Base-by-base conservation (phyloP, 345 rosid genomes). In the Moricandia moricandioides region DNA sequence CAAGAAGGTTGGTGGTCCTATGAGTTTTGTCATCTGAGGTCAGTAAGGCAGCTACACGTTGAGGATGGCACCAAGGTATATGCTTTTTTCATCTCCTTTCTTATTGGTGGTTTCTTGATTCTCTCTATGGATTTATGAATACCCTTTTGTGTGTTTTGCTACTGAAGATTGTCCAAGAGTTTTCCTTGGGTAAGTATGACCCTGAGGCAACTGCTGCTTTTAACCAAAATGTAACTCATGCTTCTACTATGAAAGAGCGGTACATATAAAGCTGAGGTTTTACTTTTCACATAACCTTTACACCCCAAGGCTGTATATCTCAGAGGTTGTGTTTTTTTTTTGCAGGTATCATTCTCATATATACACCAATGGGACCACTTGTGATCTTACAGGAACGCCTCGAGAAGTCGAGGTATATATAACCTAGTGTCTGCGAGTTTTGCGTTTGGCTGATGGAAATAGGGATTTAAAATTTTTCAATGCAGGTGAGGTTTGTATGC, bases 1-100 rank as follows among this genome's bases (percentile, higher is more conserved):
- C 97, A 92, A 91, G 99, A 92, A 69, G 97, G 96, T 84, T 95
- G 99, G 99, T 92, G 99, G 97, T 85, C 93, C 7, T 95, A 92
- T 79, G 97, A 92, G 78, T 90, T 92, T 81, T 95, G 99, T 85
- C 88, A 88, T 74, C 84, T 80, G 45, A 75, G 73, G 70, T 31
- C 17, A 69, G 73, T 92, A 34, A 81, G 90, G 45, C 97, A 92
- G 77, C 63, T 95, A 33, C 99, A 89, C 77, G 0, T 84, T 77
- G 97, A 92, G 69, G 93, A 83, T 51, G 55, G 26, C 24, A 91
- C 16, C 5, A 87, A 82, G 96, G 97, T 45, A n/a, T 88, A 78
- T 65, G 56, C 54, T 45, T 65, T 65, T 27, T 68, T 13, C 30
- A 39, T 68, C 37, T 61, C 3, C 26, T n/a, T 2, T 13, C n/a